Evolutionary conservation across 2,329 filamentous ascomycete species (phyloP), one percentile per base, ranked within the genome.

Genomic region (Hymenoscyphus linearis): DNA sequence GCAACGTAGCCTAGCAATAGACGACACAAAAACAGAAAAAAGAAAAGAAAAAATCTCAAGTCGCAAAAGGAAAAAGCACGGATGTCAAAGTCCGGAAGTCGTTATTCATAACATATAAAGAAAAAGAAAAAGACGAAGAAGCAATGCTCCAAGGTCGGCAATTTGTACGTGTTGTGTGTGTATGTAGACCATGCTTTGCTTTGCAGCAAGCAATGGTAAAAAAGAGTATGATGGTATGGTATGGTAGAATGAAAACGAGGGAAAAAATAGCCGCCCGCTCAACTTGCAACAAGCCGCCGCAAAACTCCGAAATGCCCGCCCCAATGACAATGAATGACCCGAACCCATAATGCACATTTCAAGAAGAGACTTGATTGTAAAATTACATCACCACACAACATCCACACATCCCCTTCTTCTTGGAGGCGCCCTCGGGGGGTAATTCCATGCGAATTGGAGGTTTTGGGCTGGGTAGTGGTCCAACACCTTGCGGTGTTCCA

Each of bases 401-500:
- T 54, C 78, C 79, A 65, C 80, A 81, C 9, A 68, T 66, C 4
- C 71, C 77, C 66, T 77, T 78, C 68, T 78, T 78, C 55, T 74
- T 72, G 34, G 77, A 73, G 59, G n/a, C n/a, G n/a, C 84, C 80
- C 62, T 85, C 80, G 12, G 78, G 77, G 4, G 80, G 78, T 55
- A 85, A 79, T 52, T 82, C 82, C 26, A 84, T 72, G 64, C 80
- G 78, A 52, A 82, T 77, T 4, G 80, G 76, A 10, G 78, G 75
- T 3, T 77, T 69, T 0, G 71, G 69, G 60, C 64, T 69, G 52
- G 62, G 65, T 10, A 67, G 50, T 22, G 66, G 64, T 27, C 65
- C 65, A 3, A 67, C 64, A 22, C 66, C 68, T 62, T 69, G 67
- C 2, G 78, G 76, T 61, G 73, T 75, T 57, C 81, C 80, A 54